These are phyloP conservation scores for Fusarium goolgardi DNA, from an alignment of 2,329 filamentous ascomycete genomes.

Conservation along the genomic window DNA sequence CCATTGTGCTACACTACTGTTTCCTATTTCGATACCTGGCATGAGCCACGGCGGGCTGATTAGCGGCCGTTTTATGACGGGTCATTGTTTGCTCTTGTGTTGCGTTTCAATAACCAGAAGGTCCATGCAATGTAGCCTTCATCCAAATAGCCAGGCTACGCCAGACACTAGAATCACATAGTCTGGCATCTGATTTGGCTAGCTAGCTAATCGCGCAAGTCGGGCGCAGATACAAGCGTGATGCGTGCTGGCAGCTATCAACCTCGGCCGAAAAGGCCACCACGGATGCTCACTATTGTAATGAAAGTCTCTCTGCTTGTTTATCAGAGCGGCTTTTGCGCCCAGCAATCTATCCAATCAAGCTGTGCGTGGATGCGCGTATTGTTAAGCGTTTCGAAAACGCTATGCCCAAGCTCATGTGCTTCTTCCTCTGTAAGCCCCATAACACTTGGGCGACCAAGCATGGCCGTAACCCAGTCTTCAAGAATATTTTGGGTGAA, in stretches of 20 bases:
- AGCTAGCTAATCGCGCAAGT: conserved; percentile 20
- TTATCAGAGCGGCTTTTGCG: conserved; percentile 51
- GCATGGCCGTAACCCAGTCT: conserved; percentile 51
- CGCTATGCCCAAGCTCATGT: conserved; percentile 47
- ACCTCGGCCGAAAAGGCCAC: conserved; percentile 7
- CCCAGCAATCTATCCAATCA: conserved; percentile 55
- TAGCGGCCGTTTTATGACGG: conserved; percentile 13
- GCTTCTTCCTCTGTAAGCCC: conserved; percentile 52
- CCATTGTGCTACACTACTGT: conserved; percentile 2
- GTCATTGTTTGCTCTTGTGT: conserved; percentile 23
- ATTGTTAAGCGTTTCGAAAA: conserved; percentile 51
- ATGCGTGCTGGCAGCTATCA: conserved; percentile 28
- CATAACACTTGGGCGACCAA: conserved; percentile 50
- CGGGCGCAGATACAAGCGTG: conserved; percentile 11
- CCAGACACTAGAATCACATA: conserved; percentile 2
- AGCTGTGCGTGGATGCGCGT: conserved; percentile 50
- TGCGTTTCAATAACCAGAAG: conserved; percentile 17
- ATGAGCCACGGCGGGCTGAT: conserved; percentile 7
- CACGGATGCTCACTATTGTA: conserved; percentile 5
- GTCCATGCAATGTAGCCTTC: conserved; percentile 33
- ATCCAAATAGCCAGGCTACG: conserved; percentile 21
- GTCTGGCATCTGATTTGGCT: neutral
- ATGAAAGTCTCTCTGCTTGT: neutral
- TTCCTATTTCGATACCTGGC: conserved; percentile 8
- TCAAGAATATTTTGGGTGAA: conserved; percentile 53